These are phyloP conservation scores for Coniochaeta prunicola DNA, from an alignment of 2,329 filamentous ascomycete species.

Conservation along the genomic window DNA sequence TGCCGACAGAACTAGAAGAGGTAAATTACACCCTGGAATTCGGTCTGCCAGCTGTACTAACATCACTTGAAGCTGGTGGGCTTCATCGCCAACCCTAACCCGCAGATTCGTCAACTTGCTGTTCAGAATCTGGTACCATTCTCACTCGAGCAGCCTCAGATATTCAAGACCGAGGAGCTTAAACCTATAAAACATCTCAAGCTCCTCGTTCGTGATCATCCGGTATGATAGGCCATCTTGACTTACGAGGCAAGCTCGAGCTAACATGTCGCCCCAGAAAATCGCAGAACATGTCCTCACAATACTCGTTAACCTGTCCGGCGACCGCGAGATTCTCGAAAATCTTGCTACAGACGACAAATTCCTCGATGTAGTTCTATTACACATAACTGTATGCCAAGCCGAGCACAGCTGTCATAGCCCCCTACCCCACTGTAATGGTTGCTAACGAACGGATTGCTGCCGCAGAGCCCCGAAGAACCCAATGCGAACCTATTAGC, in stretches of 20 bases:
- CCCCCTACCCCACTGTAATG: not conserved
- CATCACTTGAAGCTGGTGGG: conserved; percentile 64
- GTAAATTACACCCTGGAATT: not conserved
- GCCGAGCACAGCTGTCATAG: not conserved
- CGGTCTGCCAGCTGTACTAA: not conserved
- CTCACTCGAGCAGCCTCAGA: conserved; percentile 60
- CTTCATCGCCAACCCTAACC: conserved; percentile 88
- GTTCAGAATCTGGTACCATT: conserved; percentile 84
- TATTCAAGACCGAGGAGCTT: conserved; percentile 79
- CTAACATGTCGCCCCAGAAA: conserved; percentile 40
- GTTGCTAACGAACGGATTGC: conserved; percentile 3
- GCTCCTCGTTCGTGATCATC: conserved; percentile 75
- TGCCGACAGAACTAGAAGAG: conserved; percentile 38
- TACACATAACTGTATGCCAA: conserved; percentile 62
- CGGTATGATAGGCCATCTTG: conserved; percentile 40
- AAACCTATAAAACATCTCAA: conserved; percentile 82
- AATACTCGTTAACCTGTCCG: conserved; percentile 80
- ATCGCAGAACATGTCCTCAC: conserved; percentile 91
- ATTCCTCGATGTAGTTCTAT: conserved; percentile 69
- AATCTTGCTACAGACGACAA: conserved; percentile 68
- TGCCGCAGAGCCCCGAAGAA: conserved; percentile 52
- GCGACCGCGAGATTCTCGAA: conserved; percentile 68
- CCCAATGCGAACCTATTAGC: conserved; percentile 75
- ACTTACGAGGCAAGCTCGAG: not conserved
- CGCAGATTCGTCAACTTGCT: conserved; percentile 80